Conservation (phyloP, 179 eudicot genomes). For the Beta corolliflora region DNA sequence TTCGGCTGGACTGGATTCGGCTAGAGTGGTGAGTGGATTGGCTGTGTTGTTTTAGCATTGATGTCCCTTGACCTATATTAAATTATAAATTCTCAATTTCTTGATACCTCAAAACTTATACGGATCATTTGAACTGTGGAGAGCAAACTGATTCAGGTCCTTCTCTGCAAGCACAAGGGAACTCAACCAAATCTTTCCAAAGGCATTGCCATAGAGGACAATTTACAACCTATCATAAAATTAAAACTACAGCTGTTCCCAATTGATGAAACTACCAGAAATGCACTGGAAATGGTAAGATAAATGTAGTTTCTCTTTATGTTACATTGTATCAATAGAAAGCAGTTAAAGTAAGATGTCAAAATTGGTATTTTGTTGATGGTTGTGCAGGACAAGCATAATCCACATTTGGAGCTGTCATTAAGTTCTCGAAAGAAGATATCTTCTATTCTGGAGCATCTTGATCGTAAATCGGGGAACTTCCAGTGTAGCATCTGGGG, state of each 20-base stretch:
- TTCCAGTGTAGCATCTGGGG: constrained; percentile 66
- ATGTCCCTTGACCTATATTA: constrained; percentile 21
- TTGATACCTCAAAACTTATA: not conserved
- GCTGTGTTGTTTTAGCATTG: constrained; percentile 34
- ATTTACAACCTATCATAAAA: constrained; percentile 46
- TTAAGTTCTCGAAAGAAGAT: constrained; percentile 83
- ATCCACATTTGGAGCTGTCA: constrained; percentile 95
- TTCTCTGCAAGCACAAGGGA: constrained; percentile 31
- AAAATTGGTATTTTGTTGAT: constrained; percentile 3
- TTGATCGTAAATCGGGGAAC: constrained; percentile 90
- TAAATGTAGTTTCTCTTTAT: not conserved
- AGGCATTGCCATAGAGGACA: constrained; percentile 34
- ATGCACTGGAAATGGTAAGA: constrained; percentile 78
- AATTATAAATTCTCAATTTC: not conserved
- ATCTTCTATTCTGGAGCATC: constrained; percentile 88
- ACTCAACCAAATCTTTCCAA: constrained; percentile 30
- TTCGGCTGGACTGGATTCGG: constrained; percentile 29
- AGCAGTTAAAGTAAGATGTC: constrained; percentile 3
- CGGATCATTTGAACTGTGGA: constrained; percentile 20
- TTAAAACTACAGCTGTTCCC: constrained; percentile 94
- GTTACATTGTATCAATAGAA: constrained; percentile 1
- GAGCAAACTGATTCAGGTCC: constrained; percentile 32
- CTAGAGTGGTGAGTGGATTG: constrained; percentile 58
- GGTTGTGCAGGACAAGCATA: constrained; percentile 73
- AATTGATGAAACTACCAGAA: constrained; percentile 77